phyloP scores from a whole-genome alignment of 1,284 basidiomycete genomes.

The Austroboletus novae-zelandiae region DNA sequence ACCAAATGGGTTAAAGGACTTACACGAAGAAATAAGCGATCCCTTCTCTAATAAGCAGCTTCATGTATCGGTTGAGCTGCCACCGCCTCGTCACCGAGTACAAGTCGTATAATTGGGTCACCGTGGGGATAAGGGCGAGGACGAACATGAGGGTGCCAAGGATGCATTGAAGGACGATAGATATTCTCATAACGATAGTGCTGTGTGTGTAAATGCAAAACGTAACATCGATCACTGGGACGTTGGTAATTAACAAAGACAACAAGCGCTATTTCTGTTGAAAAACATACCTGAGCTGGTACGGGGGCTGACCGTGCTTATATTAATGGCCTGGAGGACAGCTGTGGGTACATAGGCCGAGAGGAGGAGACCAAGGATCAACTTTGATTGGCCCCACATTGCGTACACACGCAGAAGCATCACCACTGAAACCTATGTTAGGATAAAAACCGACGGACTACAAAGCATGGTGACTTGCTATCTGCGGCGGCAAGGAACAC shows the following conservation, averaged over 20 bases:
- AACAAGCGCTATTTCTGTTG: too few species aligned
- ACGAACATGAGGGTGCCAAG: background rate
- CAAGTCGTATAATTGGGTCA: background rate
- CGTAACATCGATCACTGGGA: background rate
- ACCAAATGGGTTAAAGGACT: background rate
- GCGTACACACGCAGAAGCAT: conserved; percentile 1
- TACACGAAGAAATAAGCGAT: conserved; percentile 8
- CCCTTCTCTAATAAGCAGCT: conserved; percentile 5
- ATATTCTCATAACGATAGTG: background rate
- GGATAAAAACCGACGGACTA: background rate
- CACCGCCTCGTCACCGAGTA: background rate
- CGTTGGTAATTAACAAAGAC: background rate
- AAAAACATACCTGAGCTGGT: background rate
- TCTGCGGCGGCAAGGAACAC: background rate
- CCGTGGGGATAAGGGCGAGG: background rate
- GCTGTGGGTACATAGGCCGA: background rate
- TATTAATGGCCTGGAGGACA: background rate
- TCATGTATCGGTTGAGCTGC: conserved; percentile 8
- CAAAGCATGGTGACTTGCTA: background rate
- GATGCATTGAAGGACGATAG: background rate
- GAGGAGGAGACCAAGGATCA: background rate
- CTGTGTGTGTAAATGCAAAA: background rate
- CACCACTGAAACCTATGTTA: background rate
- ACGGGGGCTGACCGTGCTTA: background rate
- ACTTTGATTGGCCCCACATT: background rate